Evolutionary conservation across 108 stramenopile genomes (phyloP).

Genomic region (Cylindrotheca fusiformis): DNA sequence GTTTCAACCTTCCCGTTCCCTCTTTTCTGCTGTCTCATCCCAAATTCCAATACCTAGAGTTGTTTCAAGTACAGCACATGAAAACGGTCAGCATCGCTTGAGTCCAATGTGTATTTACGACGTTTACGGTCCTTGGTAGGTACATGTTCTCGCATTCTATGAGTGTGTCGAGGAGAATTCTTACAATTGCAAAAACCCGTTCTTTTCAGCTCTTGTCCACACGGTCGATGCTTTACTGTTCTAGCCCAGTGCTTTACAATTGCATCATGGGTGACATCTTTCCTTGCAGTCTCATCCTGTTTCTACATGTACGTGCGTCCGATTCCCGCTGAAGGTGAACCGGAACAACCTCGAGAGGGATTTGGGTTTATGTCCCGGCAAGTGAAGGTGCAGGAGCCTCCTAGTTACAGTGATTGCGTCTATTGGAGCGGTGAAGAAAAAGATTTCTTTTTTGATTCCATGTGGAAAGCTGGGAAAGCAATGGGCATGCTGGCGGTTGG

Average conservation of each 20-base stretch:
- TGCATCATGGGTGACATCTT: conserved; percentile 15
- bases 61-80: no score
- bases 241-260: conserved; percentile 33
- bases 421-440: conserved; percentile 25
- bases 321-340: conserved; percentile 31
- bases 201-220: conserved; percentile 28
- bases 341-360: conserved; percentile 25
- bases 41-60: no score
- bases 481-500: conserved; percentile 24
- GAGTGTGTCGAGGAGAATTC: neutral
- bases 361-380: conserved; percentile 37
- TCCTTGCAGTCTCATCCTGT: conserved; percentile 16
- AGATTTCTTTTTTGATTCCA: conserved; percentile 27
- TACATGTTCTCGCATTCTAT: neutral
- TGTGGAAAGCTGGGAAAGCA: conserved; percentile 33
- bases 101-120: conserved; percentile 34
- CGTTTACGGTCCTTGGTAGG: conserved; percentile 39
- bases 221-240: conserved; percentile 38
- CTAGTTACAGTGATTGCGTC: conserved; percentile 15
- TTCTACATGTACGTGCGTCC: conserved; percentile 32
- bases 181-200: neutral
- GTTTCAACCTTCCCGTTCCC: no score
- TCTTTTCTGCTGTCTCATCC: no score
- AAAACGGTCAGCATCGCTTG: no score
- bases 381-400: conserved; percentile 16